Evolutionary conservation across 192 early-diverging fungal genomes (phyloP), one percentile per base, ranked within the genome.

Genomic region (Spizellomyces sp.): DNA sequence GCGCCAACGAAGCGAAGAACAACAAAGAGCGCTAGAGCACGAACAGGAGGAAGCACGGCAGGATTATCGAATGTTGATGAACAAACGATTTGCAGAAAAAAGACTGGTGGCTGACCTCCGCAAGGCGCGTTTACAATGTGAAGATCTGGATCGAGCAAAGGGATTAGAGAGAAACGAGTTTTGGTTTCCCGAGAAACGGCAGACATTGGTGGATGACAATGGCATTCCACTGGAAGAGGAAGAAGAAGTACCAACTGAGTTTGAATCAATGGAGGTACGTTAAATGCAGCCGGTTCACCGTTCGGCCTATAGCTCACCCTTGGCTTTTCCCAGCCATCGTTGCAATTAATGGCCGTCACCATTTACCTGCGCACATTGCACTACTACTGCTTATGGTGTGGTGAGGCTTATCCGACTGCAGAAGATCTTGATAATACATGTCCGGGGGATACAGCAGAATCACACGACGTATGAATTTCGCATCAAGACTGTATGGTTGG

Each of bases 341-440:
- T 83, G 57, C 82, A 90, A 61, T 75, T 92, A 5, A 62, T 70
- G 4, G 48, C 67, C n/a, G 71, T 90, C 0, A 78, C 75, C 1
- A 7, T 57, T 1, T 86, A 92, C 61, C 73, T 92, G 22, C 83
- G 89, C 9, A 47, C 45, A 9, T 64, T 79, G 6, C 81, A 90
- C 70, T 58, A 46, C 45, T 92, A 92, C 65, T 92, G 90, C 67
- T 77, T 90, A 42, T 92, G 89, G 89, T 92, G 90, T 70, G 81
- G 84, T 36, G 80, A 74, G 9, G 73, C 76, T 45, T 92, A 86
- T 47, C 61, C 75, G 45, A 71, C 83, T 21, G 59, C 55, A 64
- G 79, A 86, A 21, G 89, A 90, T 74, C 52, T 92, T 21, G 57
- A 58, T 9, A 58, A 73, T 14, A 73, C 78, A n/a, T 92, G 90